A percentile compares a stretch with the other conserved stretches of the same genome.
phyloP scores from a whole-genome alignment of 192 early-diverging fungal genomes.

The Chytriomyces sp. region DNA sequence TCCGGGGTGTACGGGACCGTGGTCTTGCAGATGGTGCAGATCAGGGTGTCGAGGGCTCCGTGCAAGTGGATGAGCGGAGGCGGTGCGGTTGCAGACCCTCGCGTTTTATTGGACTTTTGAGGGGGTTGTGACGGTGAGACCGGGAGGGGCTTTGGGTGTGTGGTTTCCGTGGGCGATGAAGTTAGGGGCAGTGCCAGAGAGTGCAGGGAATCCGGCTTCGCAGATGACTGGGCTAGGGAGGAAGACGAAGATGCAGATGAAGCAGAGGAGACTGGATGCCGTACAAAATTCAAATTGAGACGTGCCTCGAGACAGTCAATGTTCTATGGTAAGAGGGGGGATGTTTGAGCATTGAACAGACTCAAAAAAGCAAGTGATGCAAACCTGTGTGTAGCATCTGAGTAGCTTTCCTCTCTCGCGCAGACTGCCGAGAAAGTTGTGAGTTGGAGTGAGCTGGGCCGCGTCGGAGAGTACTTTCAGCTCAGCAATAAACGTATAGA shows the following conservation, averaged over 20 bases:
- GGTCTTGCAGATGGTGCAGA: slow-evolving; percentile 85
- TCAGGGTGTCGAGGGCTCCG: slow-evolving; percentile 81
- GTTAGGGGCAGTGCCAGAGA: no score
- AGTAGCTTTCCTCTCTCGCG: slow-evolving; percentile 75
- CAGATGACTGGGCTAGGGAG: neutral
- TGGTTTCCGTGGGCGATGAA: no score
- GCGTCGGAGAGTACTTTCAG: slow-evolving; percentile 71
- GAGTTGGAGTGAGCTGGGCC: slow-evolving; percentile 81
- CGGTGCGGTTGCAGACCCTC: slow-evolving; percentile 3
- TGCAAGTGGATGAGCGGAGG: slow-evolving; percentile 88
- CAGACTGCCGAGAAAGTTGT: slow-evolving; percentile 80
- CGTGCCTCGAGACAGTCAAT: slow-evolving; percentile 90
- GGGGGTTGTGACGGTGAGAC: slow-evolving; percentile 1
- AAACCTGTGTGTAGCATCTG: slow-evolving; percentile 86
- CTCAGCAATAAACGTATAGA: slow-evolving; percentile 83
- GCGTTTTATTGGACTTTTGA: neutral
- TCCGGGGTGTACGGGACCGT: slow-evolving; percentile 61
- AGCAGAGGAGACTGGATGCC: neutral
- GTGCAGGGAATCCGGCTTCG: no score
- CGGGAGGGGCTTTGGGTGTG: neutral
- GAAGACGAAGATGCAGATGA: neutral
- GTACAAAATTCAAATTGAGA: slow-evolving; percentile 50
- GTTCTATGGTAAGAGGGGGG: no score
- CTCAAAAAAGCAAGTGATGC: slow-evolving; percentile 1
- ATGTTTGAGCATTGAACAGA: neutral